These are phyloP conservation scores for Grifola frondosa DNA, from an alignment of 1,284 basidiomycete species.

Conservation along the genomic window DNA sequence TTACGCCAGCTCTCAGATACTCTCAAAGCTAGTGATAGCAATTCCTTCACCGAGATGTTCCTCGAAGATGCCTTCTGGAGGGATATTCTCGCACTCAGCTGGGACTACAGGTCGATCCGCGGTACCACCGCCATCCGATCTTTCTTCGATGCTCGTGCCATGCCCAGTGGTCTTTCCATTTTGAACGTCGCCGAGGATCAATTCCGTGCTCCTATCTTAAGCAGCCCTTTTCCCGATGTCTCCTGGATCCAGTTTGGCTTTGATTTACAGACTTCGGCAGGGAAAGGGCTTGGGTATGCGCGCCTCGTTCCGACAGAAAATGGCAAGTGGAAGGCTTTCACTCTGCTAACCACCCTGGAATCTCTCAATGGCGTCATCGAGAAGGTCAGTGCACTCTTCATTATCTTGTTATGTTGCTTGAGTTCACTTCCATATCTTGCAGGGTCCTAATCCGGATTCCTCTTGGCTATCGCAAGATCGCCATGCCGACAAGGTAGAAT, in stretches of 20 bases:
- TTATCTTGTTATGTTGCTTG: too few relatives aligned
- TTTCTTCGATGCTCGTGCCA: slow-evolving; percentile 45
- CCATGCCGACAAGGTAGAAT: too few relatives aligned
- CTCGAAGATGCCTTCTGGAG: slow-evolving; percentile 50
- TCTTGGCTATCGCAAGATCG: too few relatives aligned
- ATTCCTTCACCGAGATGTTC: slow-evolving; percentile 37
- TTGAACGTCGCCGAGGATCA: too few relatives aligned
- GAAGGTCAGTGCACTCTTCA: slow-evolving; percentile 31
- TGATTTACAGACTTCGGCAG: slow-evolving; percentile 49
- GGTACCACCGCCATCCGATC: slow-evolving; percentile 38
- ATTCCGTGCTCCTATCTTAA: slow-evolving; percentile 36
- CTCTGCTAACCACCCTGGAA: slow-evolving; percentile 56
- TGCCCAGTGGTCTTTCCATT: slow-evolving; percentile 32
- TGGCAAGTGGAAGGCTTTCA: slow-evolving; percentile 52
- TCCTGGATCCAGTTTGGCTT: slow-evolving; percentile 55
- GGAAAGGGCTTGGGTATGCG: slow-evolving; percentile 46
- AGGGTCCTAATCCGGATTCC: too few relatives aligned
- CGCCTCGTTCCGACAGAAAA: slow-evolving; percentile 47
- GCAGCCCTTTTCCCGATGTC: slow-evolving; percentile 47
- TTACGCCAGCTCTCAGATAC: slow-evolving; percentile 41
- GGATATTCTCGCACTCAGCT: slow-evolving; percentile 55
- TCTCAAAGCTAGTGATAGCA: slow-evolving; percentile 38
- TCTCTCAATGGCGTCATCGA: slow-evolving; percentile 48
- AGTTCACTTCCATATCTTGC: too few relatives aligned
- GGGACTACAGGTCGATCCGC: slow-evolving; percentile 60